These are phyloP conservation scores for Fusarium sp. DNA, from an alignment of 2,329 filamentous ascomycete species.

Conservation along the genomic window DNA sequence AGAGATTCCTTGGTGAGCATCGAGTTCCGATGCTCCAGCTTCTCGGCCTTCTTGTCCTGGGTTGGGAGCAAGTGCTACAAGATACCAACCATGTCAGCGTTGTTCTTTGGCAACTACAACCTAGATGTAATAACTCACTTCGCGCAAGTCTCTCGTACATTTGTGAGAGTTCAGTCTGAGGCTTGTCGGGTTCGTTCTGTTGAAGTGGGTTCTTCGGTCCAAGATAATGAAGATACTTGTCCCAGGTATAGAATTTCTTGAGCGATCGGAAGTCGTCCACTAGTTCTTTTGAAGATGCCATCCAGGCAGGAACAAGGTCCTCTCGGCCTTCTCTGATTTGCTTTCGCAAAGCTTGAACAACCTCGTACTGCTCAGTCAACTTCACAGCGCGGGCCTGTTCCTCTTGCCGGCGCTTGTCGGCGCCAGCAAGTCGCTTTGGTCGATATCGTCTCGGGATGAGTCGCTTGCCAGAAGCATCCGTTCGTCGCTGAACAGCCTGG, in stretches of 20 bases:
- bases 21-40: constrained; percentile 52
- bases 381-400: constrained; percentile 60
- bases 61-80: constrained; percentile 54
- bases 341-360: constrained; percentile 60
- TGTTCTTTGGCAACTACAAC: not conserved
- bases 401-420: constrained; percentile 61
- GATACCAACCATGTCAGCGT: constrained; percentile 35
- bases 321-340: constrained; percentile 60
- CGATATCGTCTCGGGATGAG: constrained; percentile 60
- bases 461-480: constrained; percentile 34
- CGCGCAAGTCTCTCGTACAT: constrained; percentile 71
- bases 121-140: constrained; percentile 58
- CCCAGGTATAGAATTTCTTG: constrained; percentile 77
- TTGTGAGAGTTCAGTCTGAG: constrained; percentile 64
- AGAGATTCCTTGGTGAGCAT: constrained; percentile 80
- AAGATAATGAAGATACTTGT: constrained; percentile 74
- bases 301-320: constrained; percentile 68
- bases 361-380: constrained; percentile 60
- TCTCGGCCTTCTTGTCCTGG: constrained; percentile 41
- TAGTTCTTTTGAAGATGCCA: constrained; percentile 71
- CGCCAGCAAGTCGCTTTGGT: constrained; percentile 63
- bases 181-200: constrained; percentile 40
- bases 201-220: constrained; percentile 54
- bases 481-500: constrained; percentile 24
- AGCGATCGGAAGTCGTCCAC: constrained; percentile 76